Conservation (phyloP, 2,329 filamentous ascomycete genomes). For the Colletotrichum gigasporum region DNA sequence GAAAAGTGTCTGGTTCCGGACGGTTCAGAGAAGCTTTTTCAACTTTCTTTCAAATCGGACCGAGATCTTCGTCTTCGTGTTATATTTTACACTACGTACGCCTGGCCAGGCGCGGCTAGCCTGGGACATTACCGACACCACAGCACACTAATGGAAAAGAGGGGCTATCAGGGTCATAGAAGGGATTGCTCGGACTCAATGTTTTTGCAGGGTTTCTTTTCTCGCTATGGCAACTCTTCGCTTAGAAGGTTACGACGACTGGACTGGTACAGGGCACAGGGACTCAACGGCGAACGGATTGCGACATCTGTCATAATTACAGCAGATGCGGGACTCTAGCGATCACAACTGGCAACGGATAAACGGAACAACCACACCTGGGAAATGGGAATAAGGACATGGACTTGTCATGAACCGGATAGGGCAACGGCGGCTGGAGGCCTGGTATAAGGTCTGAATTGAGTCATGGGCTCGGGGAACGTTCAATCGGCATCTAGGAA, state of each 20-base stretch:
- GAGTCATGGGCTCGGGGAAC: background rate
- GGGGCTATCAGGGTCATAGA: slow-evolving; percentile 9
- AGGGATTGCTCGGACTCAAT: background rate
- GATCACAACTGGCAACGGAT: background rate
- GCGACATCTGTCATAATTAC: background rate
- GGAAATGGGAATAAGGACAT: background rate
- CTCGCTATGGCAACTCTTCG: background rate
- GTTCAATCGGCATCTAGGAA: background rate
- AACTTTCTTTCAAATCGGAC: background rate
- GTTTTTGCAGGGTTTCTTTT: background rate
- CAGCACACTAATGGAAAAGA: slow-evolving; percentile 15
- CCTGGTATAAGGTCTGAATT: background rate
- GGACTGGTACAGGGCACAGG: background rate
- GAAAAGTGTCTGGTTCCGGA: background rate
- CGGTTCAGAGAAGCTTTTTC: background rate
- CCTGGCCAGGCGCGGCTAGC: background rate
- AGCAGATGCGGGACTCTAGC: background rate
- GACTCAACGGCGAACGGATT: slow-evolving; percentile 4
- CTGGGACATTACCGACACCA: background rate
- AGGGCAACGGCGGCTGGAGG: background rate
- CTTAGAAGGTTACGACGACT: background rate
- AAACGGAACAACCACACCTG: background rate
- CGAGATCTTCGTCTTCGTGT: background rate
- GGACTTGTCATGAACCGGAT: background rate
- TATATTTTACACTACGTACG: background rate